Evolutionary conservation across 1,284 basidiomycete genomes (phyloP).

Genomic region (Apiotrichum akiyoshidainum): DNA sequence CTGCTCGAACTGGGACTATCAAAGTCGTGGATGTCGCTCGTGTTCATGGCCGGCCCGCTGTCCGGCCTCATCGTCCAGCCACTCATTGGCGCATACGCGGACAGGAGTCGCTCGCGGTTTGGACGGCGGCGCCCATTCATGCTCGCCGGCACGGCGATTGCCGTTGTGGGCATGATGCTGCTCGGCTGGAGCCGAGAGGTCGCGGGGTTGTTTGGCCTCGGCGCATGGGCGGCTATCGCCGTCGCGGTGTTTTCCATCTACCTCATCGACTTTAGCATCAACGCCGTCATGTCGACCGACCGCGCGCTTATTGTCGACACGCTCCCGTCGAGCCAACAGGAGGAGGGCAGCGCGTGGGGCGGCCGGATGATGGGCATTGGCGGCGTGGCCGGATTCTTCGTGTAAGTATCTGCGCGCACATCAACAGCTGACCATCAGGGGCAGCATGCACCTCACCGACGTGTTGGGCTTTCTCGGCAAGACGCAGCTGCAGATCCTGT

Average conservation of each 20-base stretch:
- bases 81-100: conserved; percentile 77
- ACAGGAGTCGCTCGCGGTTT: conserved; percentile 78
- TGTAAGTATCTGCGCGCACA: conserved; percentile 53
- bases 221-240: conserved; percentile 53
- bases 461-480: conserved; percentile 65
- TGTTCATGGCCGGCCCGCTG: conserved; percentile 90
- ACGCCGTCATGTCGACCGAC: conserved; percentile 60
- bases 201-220: conserved; percentile 59
- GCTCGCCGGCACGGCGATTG: conserved; percentile 65
- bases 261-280: conserved; percentile 86
- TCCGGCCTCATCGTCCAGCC: conserved; percentile 91
- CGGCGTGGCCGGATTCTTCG: conserved; percentile 77
- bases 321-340: conserved; percentile 64
- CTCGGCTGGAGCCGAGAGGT: conserved; percentile 79
- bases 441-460: conserved; percentile 67
- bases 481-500: conserved; percentile 72
- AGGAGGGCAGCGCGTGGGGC: conserved; percentile 90
- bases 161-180: conserved; percentile 69
- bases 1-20: conserved; percentile 83
- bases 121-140: conserved; percentile 85
- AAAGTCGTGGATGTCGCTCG: conserved; percentile 81
- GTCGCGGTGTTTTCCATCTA: conserved; percentile 84
- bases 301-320: conserved; percentile 55
- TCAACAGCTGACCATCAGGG: conserved; percentile 44
- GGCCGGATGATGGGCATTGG: conserved; percentile 81